Evolutionary conservation across 192 early-diverging fungal species (phyloP).

Genomic region (Backusella macrospora): DNA sequence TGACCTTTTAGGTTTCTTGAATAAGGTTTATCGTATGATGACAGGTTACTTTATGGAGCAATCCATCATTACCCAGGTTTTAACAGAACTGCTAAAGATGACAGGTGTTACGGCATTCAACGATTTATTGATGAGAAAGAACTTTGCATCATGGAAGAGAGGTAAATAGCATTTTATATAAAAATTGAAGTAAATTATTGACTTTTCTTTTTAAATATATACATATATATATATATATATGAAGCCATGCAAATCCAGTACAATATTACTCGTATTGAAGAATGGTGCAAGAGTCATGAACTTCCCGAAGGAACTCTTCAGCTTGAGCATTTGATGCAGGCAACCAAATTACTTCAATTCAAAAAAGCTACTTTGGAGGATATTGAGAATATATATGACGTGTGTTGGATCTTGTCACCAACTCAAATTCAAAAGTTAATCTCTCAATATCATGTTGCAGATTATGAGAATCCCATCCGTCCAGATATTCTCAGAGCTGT

Average conservation of each 20-base stretch:
- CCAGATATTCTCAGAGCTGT: slow-evolving; percentile 89
- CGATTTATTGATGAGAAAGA: slow-evolving; percentile 95
- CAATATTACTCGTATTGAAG: slow-evolving; percentile 95
- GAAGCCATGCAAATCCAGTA: slow-evolving; percentile 97
- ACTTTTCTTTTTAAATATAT: not conserved
- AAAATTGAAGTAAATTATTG: not conserved
- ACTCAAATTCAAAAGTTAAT: slow-evolving; percentile 98
- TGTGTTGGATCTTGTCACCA: slow-evolving; percentile 94
- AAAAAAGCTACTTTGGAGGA: slow-evolving; percentile 83
- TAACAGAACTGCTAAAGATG: slow-evolving; percentile 91
- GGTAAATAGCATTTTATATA: slow-evolving; percentile 44
- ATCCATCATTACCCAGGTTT: slow-evolving; percentile 86
- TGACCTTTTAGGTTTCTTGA: slow-evolving; percentile 89
- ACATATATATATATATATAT: not conserved
- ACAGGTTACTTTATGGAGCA: slow-evolving; percentile 95
- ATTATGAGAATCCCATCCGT: slow-evolving; percentile 91
- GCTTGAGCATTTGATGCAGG: slow-evolving; percentile 92
- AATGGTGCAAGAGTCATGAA: slow-evolving; percentile 97
- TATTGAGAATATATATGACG: slow-evolving; percentile 98
- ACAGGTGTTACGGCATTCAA: slow-evolving; percentile 96
- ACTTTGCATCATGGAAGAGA: slow-evolving; percentile 99
- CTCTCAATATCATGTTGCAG: slow-evolving; percentile 90
- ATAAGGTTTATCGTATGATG: slow-evolving; percentile 90
- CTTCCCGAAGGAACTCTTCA: slow-evolving; percentile 88
- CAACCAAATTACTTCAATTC: slow-evolving; percentile 95